Evolutionary conservation across 352 stramenopile genomes (phyloP).

Genomic region (Aphanomyces stellatus): DNA sequence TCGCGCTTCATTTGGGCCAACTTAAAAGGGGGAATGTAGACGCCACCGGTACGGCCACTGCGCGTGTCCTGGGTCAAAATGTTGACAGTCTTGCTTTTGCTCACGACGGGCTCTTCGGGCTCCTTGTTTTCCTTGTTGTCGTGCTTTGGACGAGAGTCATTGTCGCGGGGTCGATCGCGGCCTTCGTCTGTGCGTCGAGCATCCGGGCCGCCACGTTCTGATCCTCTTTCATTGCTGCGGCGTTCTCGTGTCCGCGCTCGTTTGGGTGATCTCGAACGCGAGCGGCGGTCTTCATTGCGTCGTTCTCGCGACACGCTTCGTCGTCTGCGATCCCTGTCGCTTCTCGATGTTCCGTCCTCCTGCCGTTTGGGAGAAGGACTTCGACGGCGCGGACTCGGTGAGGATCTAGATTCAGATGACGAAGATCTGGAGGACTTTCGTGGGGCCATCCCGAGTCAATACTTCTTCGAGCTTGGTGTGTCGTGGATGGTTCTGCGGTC

Average conservation of each 20-base stretch:
- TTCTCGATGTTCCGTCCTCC: not conserved
- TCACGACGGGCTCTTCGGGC: not conserved
- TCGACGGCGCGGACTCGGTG: not conserved
- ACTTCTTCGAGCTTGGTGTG: not conserved
- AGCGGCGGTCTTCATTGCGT: not conserved
- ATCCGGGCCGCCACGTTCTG: not conserved
- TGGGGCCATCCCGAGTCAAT: conserved; percentile 3
- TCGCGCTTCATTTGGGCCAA: conserved; percentile 66
- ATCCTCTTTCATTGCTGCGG: not conserved
- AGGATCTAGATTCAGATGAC: not conserved
- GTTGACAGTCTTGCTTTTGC: conserved; percentile 21
- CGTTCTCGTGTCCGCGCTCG: not conserved
- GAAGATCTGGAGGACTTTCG: not conserved
- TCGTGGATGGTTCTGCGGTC: not conserved
- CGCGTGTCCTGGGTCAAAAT: conserved; percentile 35
- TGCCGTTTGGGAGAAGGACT: not conserved
- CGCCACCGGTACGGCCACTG: conserved; percentile 69
- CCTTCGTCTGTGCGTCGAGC: not conserved
- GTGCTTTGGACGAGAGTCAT: not conserved
- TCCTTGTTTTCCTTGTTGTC: conserved; percentile 16
- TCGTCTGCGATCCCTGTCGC: not conserved
- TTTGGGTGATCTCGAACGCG: not conserved
- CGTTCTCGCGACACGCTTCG: not conserved
- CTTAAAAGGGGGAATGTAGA: conserved; percentile 92
- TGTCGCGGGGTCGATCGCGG: not conserved